Evolutionary conservation across 176 grass and related monocot genomes (phyloP), one percentile per base, ranked within the genome.

Genomic region (Triticum urartu): DNA sequence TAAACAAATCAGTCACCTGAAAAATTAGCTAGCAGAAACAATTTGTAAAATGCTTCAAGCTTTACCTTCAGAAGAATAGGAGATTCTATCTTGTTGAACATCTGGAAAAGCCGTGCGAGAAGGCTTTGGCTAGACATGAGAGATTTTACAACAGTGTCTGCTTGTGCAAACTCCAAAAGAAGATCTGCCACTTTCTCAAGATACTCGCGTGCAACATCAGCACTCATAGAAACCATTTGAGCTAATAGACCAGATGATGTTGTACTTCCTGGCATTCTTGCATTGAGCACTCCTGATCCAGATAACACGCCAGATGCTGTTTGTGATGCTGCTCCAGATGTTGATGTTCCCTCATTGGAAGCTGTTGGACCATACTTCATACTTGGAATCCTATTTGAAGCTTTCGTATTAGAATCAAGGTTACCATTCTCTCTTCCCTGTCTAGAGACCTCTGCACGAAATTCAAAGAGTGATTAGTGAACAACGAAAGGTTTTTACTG

Each of bases 1-100:
- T 35, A 73, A 58, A 72, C 12, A 88, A 39, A 82, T 78, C 47
- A 87, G 20, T 84, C 66, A 72, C 13, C 64, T 78, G 62, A 89
- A 67, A 68, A 86, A 83, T 66, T 62, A 82, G 24, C 10, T 68
- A 83, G 38, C 66, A 86, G 30, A 83, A 77, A 63, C 50, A 80
- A 35, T 48, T 9, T 21, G 14, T 45, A 58, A 84, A 67, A 86
- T 68, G 64, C 3, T 75, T 83, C 70, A 48, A 86, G 72, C 17
- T 62, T 88, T 52, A 99, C 97, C 93, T 99, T 99, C 32, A 99
- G 88, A 84, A 99, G 90, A 78, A 99, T 96, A 84, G 89, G 94
- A 75, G 90, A 92, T 67, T 96, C 97, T 86, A 99, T 99, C 85
- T 93, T 99, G 82, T 94, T 96, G 88, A 96, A 99, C 97, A 99